phyloP scores from a whole-genome alignment of 768 basidiomycete species.

The Mrakia blollopis region DNA sequence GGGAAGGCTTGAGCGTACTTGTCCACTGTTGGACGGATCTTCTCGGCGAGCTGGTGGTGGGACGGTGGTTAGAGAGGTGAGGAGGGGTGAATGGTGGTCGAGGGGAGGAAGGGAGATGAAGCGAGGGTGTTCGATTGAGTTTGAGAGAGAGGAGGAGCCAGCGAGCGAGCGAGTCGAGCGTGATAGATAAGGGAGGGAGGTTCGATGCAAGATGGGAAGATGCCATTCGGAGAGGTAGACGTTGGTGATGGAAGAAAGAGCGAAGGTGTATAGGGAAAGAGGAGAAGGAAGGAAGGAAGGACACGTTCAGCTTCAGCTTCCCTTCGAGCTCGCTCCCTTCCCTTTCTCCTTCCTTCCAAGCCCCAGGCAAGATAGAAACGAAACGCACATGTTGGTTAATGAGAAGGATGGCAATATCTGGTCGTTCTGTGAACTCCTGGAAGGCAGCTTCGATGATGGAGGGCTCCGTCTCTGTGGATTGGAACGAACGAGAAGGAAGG shows the following conservation, averaged over 20 bases:
- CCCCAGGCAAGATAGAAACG: not conserved
- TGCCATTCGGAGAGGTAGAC: not conserved
- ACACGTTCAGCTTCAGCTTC: not conserved
- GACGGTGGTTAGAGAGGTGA: not conserved
- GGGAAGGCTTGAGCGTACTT: constrained; percentile 95
- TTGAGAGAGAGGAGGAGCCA: not conserved
- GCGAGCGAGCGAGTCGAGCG: too few species aligned
- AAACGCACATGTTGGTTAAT: constrained; percentile 92
- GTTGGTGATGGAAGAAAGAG: not conserved
- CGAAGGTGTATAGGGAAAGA: not conserved
- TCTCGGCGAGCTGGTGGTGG: constrained; percentile 75
- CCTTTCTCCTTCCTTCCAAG: not conserved
- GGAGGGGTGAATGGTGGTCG: not conserved
- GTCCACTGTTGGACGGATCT: constrained; percentile 90
- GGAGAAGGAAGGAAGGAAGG: not conserved
- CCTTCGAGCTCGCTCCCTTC: not conserved
- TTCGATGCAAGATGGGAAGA: not conserved
- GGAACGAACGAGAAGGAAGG: not conserved
- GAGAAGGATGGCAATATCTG: constrained; percentile 90
- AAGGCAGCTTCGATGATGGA: constrained; percentile 87
- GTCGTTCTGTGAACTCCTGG: constrained; percentile 87
- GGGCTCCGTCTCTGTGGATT: constrained; percentile 71
- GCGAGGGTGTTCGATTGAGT: not conserved
- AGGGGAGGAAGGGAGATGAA: not conserved
- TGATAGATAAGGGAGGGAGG: not conserved